These are phyloP conservation scores for Lojkania enalia DNA, from an alignment of 2,329 filamentous ascomycete genomes.

Conservation along the genomic window DNA sequence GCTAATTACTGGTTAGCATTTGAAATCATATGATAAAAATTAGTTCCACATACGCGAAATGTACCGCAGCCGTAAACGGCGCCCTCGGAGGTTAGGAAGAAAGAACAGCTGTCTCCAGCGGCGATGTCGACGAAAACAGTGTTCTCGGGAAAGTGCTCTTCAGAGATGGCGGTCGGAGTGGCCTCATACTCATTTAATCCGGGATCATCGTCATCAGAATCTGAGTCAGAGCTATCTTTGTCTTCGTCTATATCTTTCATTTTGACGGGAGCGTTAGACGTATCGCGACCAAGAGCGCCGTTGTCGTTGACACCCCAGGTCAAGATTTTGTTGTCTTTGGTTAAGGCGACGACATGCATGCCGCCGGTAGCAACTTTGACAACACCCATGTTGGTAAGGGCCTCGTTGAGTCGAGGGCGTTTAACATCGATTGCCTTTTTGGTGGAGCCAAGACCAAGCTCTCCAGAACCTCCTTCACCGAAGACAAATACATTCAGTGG, in stretches of 20 bases:
- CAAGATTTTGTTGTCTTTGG: conserved; percentile 77
- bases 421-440: conserved; percentile 72
- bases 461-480: conserved; percentile 77
- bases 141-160: conserved; percentile 61
- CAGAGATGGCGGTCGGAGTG: conserved; percentile 63
- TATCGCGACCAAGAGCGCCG: conserved; percentile 76
- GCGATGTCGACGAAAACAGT: conserved; percentile 69
- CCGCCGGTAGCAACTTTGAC: conserved; percentile 78
- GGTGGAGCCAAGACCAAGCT: conserved; percentile 74
- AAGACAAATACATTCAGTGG: conserved; percentile 77
- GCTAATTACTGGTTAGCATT: conserved; percentile 44
- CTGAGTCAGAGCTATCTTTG: conserved; percentile 52
- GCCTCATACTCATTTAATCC: conserved; percentile 74
- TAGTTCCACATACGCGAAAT: conserved; percentile 64
- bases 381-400: conserved; percentile 64
- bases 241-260: conserved; percentile 57
- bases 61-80: conserved; percentile 83
- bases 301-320: conserved; percentile 91
- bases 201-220: conserved; percentile 59
- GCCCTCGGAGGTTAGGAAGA: conserved; percentile 74
- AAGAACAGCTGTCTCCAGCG: conserved; percentile 74
- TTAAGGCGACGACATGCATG: conserved; percentile 79
- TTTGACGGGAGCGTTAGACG: conserved; percentile 65
- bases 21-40: not conserved
- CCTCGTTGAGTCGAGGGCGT: conserved; percentile 70